Base-by-base conservation (phyloP, 768 basidiomycete genomes). In the Hypholoma sublateritium region DNA sequence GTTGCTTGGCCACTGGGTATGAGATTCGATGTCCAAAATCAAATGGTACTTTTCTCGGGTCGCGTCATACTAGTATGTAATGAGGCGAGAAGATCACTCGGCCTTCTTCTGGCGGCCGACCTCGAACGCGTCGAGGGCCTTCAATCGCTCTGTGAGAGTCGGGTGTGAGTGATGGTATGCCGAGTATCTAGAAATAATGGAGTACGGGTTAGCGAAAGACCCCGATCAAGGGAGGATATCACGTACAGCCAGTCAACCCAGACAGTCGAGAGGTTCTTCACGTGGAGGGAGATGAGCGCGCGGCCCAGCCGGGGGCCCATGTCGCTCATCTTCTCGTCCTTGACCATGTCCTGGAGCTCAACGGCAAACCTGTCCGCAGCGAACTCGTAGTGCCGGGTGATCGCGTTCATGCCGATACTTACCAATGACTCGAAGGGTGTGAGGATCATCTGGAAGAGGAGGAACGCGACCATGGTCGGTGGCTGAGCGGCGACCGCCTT, bases 101-200 rank as follows among this genome's bases (percentile, higher is more conserved):
- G 68, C 65, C 67, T 80, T 79, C 66, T 77, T 78, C 63, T 75
- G 69, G 34, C 74, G 74, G 59, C 76, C 72, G 4, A 70, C 72
- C 63, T 85, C 80, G 77, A 82, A 85, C n/a, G 72, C 69, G 57
- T 96, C 93, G 37, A 97, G 79, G 2, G 85, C 92, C 60, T 83
- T 86, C 65, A 98, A 75, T 7, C 95, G 83, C 75, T 99, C 95
- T 36, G 91, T 89, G 61, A 99, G 71, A 2, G 94, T 97, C 4
- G 96, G 96, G 72, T 99, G 96, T 46, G 91, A 95, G 72, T 98
- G 93, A 70, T 97, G 93, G 64, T 93, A 97, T 19, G 92, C 91
- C 50, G 94, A 97, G 75, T 96, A 97, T 56, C 89, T 91, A 57
- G 39, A n/a, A 16, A 50, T 43, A 32, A 32, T 32, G 9, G 6